Percentiles rank a stretch among this genome's conserved stretches.
Evolutionary conservation across 805 yeast species (phyloP).

Genomic region (Candida wancherniae): DNA sequence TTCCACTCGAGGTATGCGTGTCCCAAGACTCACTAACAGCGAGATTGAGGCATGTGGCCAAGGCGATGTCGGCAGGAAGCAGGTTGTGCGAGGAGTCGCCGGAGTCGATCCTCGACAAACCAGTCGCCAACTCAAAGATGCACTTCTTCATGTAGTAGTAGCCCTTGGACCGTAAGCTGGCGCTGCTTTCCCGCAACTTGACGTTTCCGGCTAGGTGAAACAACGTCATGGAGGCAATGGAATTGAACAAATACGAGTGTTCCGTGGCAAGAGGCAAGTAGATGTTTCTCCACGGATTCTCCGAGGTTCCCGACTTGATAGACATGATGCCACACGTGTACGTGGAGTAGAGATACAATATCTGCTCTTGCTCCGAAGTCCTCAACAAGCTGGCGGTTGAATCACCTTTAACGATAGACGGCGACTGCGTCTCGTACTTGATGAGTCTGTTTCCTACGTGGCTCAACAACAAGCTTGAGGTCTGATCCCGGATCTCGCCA

Average conservation of each 20-base stretch:
- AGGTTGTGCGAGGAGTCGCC: conserved; percentile 17
- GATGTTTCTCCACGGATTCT: conserved; percentile 63
- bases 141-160: conserved; percentile 56
- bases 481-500: too few species aligned
- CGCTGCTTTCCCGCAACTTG: conserved; percentile 40
- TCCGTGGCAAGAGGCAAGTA: conserved; percentile 53
- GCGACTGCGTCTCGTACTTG: conserved; percentile 9
- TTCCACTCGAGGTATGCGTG: conserved; percentile 60
- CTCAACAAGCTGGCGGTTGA: conserved; percentile 15
- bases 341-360: conserved; percentile 29
- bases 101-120: conserved; percentile 32
- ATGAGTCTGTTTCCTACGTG: conserved; percentile 10
- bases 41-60: conserved; percentile 58
- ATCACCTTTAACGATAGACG: conserved; percentile 5
- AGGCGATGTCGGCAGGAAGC: conserved; percentile 59
- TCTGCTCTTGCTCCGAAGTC: conserved; percentile 33
- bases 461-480: conserved; percentile 3
- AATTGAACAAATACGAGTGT: conserved; percentile 54
- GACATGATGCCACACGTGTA: conserved; percentile 49
- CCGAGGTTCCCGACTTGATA: conserved; percentile 57
- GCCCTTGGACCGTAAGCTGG: conserved; percentile 45
- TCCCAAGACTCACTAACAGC: conserved; percentile 70
- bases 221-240: conserved; percentile 62
- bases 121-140: conserved; percentile 54
- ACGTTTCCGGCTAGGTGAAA: conserved; percentile 46